Evolutionary conservation across 352 stramenopile genomes (phyloP), one percentile per base, ranked within the genome.

Genomic region (Phytopythium sindhum): DNA sequence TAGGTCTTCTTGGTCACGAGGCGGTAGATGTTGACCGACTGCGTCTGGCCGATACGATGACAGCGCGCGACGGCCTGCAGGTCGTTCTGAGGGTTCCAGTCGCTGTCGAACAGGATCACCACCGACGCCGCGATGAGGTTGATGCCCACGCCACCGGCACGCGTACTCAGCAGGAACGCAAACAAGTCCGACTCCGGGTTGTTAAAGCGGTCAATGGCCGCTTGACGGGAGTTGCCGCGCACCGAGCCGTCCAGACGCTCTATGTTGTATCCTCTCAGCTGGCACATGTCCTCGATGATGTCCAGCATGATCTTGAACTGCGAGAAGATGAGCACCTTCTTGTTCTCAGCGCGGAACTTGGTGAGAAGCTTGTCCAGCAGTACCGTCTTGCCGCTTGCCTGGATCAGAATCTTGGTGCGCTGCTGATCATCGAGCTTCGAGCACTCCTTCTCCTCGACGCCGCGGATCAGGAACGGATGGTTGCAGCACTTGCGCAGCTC

Each of bases 401-500:
- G 84, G 35, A 96, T 84, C 44, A 97, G 67, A 45, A 89, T 73
- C 39, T 86, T 87, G 4, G 84, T 84, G 45, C 82, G 82, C 44
- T 89, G 66, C n/a, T 85, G 72, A 2, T 95, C 81, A 41, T 91
- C 78, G 4, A 88, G 70, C 39, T 77, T 63, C n/a, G 66, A 69
- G n/a, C 97, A 96, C 70, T 99, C 97, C 65, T 98, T 97, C 28
- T 99, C 93, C 73, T 99, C 98, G 2, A 99, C 95, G 23, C 98
- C 98, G 42, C 93, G 84, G 63, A 99, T 97, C 39, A 99, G 83
- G 74, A 98, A 99, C 15, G 98, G 98, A 72, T 99, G 98, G 70
- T 99, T 99, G 79, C 98, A 99, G 77, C 97, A 99, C 78, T 99
- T 99, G 61, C 98, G 86, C 57, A 99, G 81, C 67, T 99, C 97